Base-by-base conservation (phyloP, 164 flowering plant genomes). In the Berberis vulgaris region DNA sequence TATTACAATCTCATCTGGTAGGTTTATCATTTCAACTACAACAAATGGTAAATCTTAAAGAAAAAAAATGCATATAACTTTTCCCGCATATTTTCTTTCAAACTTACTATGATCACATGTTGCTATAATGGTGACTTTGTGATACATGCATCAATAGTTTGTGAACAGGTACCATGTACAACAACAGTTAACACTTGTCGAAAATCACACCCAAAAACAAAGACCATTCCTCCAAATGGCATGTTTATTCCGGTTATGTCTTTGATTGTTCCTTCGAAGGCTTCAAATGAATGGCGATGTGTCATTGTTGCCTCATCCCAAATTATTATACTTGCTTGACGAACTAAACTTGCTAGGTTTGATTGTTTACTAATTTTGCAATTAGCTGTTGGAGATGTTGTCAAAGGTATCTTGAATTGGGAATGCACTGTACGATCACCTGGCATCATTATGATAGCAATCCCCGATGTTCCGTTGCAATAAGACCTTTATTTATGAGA, bases 221-320 rank as follows among this genome's bases (percentile, higher is more conserved):
- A 8, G 2, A 62, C 52, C 12, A 49, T 62, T 11, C 45, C 45
- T 4, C 65, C 44, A 40, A 62, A 62, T 7, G 45, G 40, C 1
- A 3, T 2, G 9, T 47, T 13, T 10, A 49, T 8, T 9, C 5
- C 39, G 3, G 45, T 39, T 10, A 62, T 62, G 50, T 62, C 65
- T 41, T 13, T 40, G 1, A 62, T 0, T 7, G 44, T 47, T 7
- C 3, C 39, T 40, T 62, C 65, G 45, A 40, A 8, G 39, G 65
- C 54, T 39, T 65, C 62, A 65, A 57, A 57, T 45, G 52, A 13
- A 26, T 47, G 38, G 4, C 62, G 44, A 65, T 45, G 61, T 3
- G 47, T 53, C 64, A 60, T 59, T 41, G 54, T 59, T 59, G 58
- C 64, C 43, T 67, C 63, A 59, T 67, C 64, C 69, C 69, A 67